Evolutionary conservation across 441 rosid genomes (phyloP).

Genomic region (Erysimum cheiri): DNA sequence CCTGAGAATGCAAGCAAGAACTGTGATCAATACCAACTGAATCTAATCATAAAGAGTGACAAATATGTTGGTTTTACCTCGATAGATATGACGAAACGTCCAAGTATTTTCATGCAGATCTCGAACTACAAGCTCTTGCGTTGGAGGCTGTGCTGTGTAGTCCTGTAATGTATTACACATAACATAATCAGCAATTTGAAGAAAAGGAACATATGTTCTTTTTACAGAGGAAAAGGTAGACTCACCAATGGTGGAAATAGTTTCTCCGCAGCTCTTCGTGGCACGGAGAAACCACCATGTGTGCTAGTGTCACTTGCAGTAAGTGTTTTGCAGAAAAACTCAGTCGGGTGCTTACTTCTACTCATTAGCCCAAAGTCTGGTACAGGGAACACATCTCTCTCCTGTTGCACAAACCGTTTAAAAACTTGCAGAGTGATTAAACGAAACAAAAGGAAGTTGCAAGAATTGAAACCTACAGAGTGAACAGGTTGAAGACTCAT

Average conservation of each 20-base stretch:
- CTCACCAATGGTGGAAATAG: slow-evolving; percentile 91
- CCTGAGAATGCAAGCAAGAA: slow-evolving; percentile 54
- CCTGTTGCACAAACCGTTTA: slow-evolving; percentile 50
- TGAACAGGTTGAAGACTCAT: slow-evolving; percentile 96
- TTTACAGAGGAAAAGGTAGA: background rate
- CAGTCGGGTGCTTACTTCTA: slow-evolving; percentile 85
- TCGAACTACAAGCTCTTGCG: slow-evolving; percentile 92
- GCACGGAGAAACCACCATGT: slow-evolving; percentile 98
- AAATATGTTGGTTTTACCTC: slow-evolving; percentile 54
- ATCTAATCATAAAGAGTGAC: background rate
- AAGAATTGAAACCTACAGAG: slow-evolving; percentile 56
- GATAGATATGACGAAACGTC: slow-evolving; percentile 95
- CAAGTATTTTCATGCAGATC: slow-evolving; percentile 91
- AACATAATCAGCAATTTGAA: slow-evolving; percentile 9
- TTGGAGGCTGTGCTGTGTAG: slow-evolving; percentile 91
- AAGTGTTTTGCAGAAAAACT: slow-evolving; percentile 91
- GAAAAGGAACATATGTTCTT: background rate
- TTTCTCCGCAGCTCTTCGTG: slow-evolving; percentile 98
- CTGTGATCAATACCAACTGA: slow-evolving; percentile 17
- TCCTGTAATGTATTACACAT: slow-evolving; percentile 52
- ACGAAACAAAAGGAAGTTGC: background rate
- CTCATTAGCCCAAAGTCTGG: slow-evolving; percentile 81
- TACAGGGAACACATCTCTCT: slow-evolving; percentile 84
- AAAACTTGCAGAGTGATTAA: background rate
- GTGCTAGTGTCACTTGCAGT: slow-evolving; percentile 98